Evolutionary conservation across 1,284 basidiomycete species (phyloP).

Genomic region (Naganishia sp.): DNA sequence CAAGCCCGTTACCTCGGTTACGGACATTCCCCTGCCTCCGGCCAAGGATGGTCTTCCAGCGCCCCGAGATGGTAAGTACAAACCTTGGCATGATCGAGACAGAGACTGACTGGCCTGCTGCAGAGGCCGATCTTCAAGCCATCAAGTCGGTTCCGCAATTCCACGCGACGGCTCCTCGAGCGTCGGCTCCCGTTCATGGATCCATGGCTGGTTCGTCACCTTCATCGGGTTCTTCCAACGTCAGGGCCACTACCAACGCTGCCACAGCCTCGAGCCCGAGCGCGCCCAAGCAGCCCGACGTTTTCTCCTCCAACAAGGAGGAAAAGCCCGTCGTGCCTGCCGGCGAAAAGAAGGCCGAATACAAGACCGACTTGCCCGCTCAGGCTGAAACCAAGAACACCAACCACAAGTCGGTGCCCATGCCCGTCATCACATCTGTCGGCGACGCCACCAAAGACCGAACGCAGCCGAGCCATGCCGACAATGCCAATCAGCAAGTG

Average conservation of each 20-base stretch:
- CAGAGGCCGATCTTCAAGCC: constrained; percentile 23
- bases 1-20: constrained; percentile 8
- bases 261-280: constrained; percentile 19
- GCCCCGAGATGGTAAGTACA: constrained; percentile 10
- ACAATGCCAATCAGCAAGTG: constrained; percentile 32
- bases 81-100: neutral
- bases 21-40: constrained; percentile 23
- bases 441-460: constrained; percentile 47
- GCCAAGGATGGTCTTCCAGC: constrained; percentile 26
- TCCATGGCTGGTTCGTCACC: constrained; percentile 16
- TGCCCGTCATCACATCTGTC: constrained; percentile 43
- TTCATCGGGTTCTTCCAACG: neutral
- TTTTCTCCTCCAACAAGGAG: constrained; percentile 30
- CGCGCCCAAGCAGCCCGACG: constrained; percentile 24
- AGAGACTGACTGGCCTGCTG: neutral
- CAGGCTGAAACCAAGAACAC: constrained; percentile 42
- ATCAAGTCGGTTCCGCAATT: constrained; percentile 18
- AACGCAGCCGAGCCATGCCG: constrained; percentile 33
- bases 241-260: constrained; percentile 10
- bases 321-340: constrained; percentile 32
- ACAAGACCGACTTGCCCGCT: constrained; percentile 42
- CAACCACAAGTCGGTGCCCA: constrained; percentile 45
- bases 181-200: constrained; percentile 20
- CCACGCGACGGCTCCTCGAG: constrained; percentile 4
- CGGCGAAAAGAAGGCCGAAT: constrained; percentile 31